Evolutionary conservation across 2,329 filamentous ascomycete species (phyloP), one percentile per base, ranked within the genome.

Genomic region (Clarireedia hainanense): DNA sequence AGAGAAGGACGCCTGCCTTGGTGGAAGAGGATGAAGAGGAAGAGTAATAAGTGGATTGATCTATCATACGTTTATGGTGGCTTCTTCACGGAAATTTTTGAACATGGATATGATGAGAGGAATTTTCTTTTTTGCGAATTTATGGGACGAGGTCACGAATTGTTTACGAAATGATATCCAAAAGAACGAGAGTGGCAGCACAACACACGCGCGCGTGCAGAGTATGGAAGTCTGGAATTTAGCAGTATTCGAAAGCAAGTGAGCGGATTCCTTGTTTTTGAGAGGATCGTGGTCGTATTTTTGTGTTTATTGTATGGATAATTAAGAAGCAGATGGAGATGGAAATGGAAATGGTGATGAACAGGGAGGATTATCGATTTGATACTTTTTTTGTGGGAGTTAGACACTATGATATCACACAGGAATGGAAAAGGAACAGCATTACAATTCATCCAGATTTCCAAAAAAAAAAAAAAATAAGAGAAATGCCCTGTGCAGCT

Each of bases 21-120:
- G 87, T 90, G 55, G 83, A 86, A 65, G 86, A 89, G 68, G 86
- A 89, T 68, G 78, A 81, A 42, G 83, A 85, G 65, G 77, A 74
- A 52, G 60, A 66, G 49, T 66, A 53, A 63, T 45, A 40, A 2
- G 3, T 45, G 24, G 12, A 14, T 24, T 24, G 24, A 24, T 23
- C 23, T 26, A 45, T 50, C 36, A 20, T 20, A 24, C 26, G 23
- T 47, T 26, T 24, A 15, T n/a, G 23, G 36, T 12, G n/a, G 46
- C 30, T 27, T 47, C 24, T 50, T 14, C 17, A 15, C 27, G 43
- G 46, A 55, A 40, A 40, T 45, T 48, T 48, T 20, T 34, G 26
- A 36, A 36, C 27, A 46, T 17, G 24, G 43, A 30, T 26, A 47
- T 24, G 24, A 26, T 24, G 43, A 27, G 10, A 47, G 23, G 20